phyloP scores from a whole-genome alignment of 768 basidiomycete genomes.

The Trametes gibbosa region DNA sequence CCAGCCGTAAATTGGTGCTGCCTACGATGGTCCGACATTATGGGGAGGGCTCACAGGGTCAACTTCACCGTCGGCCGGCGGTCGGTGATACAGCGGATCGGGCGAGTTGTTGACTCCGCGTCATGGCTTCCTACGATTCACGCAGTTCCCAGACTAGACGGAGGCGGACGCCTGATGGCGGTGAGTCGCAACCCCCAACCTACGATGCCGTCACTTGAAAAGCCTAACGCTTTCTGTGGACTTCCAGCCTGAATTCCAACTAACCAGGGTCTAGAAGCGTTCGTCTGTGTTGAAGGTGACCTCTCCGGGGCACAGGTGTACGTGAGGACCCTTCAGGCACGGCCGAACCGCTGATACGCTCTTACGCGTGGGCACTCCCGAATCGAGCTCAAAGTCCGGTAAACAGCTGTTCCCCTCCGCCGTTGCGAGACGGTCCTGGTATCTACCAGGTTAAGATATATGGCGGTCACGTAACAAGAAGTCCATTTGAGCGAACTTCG shows the following conservation, averaged over 20 bases:
- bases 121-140: not conserved
- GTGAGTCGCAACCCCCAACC: not conserved
- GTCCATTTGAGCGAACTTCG: not conserved
- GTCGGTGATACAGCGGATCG: not conserved
- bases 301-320: not conserved
- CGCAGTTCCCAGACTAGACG: not conserved
- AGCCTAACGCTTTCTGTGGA: not conserved
- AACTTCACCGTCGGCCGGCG: not conserved
- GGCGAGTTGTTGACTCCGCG: not conserved
- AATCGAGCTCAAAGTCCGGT: not conserved
- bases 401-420: not conserved
- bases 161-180: not conserved
- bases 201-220: not conserved
- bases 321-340: not conserved
- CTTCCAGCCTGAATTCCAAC: not conserved
- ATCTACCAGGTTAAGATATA: not conserved
- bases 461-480: not conserved
- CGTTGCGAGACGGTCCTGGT: not conserved
- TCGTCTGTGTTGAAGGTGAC: not conserved
- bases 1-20: not conserved
- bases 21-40: no score
- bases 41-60: not conserved
- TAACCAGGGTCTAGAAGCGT: not conserved
- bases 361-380: not conserved
- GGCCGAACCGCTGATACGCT: not conserved